phyloP scores from a whole-genome alignment of 768 basidiomycete genomes.

The Vishniacozyma victoriae region DNA sequence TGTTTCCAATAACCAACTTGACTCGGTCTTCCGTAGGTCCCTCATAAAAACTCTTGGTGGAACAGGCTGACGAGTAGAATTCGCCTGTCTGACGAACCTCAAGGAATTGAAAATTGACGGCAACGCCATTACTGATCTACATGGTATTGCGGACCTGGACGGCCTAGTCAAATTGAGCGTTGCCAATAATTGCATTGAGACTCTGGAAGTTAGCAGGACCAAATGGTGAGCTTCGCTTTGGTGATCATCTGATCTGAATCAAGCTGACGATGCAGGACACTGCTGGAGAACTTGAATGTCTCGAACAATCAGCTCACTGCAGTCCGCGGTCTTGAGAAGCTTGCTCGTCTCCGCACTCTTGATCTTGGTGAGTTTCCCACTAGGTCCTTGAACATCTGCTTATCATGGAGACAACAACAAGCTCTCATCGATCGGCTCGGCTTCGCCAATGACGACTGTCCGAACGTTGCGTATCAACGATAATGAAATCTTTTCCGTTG shows the following conservation, averaged over 20 bases:
- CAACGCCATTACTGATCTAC: conserved; percentile 67
- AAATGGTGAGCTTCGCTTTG: conserved; percentile 62
- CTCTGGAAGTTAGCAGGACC: conserved; percentile 51
- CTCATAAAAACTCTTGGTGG: background rate
- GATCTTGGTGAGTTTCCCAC: background rate
- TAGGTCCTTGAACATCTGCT: background rate
- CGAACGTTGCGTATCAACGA: conserved; percentile 79
- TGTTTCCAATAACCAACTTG: conserved; percentile 81
- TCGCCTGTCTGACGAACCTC: conserved; percentile 74
- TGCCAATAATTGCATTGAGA: conserved; percentile 64
- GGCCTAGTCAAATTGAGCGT: conserved; percentile 77
- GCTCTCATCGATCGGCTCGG: conserved; percentile 53
- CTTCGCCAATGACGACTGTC: conserved; percentile 57
- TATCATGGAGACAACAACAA: conserved; percentile 61
- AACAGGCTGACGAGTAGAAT: conserved; percentile 54
- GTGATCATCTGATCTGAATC: conserved; percentile 64
- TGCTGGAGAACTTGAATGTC: conserved; percentile 51
- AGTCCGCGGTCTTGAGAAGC: background rate
- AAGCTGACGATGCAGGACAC: conserved; percentile 49
- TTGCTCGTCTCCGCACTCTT: background rate
- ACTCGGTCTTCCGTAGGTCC: conserved; percentile 74
- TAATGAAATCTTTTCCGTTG: conserved; percentile 66
- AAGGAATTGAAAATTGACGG: conserved; percentile 85
- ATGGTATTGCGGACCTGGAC: conserved; percentile 73
- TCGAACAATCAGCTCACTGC: background rate